These are phyloP conservation scores for Fusarium falciforme DNA, from an alignment of 2,329 filamentous ascomycete species.

Conservation along the genomic window DNA sequence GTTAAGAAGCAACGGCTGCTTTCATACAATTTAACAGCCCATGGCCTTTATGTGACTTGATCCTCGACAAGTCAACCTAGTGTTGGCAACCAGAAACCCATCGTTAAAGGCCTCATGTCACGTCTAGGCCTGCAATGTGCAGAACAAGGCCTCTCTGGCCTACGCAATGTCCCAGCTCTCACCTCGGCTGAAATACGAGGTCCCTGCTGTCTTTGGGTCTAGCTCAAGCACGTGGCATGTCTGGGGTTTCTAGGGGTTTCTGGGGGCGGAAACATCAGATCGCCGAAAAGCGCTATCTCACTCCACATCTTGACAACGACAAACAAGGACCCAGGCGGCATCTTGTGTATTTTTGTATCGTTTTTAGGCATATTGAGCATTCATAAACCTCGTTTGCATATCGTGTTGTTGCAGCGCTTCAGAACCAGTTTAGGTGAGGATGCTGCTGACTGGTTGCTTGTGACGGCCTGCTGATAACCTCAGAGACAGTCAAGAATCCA, in stretches of 20 bases:
- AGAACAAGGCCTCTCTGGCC: background rate
- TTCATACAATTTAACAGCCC: conserved; percentile 2
- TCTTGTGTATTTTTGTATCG: background rate
- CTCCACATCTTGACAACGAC: conserved; percentile 11
- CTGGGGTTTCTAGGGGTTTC: conserved; percentile 7
- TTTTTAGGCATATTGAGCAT: background rate
- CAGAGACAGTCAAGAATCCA: background rate
- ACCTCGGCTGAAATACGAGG: conserved; percentile 9
- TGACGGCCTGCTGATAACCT: background rate
- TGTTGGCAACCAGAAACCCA: background rate
- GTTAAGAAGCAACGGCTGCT: conserved; percentile 10
- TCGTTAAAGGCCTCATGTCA: background rate
- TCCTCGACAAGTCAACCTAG: background rate
- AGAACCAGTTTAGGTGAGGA: background rate
- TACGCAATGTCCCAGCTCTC: background rate
- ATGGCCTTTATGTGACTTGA: background rate
- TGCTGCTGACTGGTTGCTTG: background rate
- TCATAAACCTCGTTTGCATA: background rate
- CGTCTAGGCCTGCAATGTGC: background rate
- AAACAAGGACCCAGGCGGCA: background rate
- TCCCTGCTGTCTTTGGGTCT: conserved; percentile 10
- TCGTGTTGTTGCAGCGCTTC: background rate
- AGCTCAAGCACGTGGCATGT: conserved; percentile 15
- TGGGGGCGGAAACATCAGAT: conserved; percentile 15
- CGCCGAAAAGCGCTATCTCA: conserved; percentile 1